A percentile compares a stretch with the other conserved stretches of the same genome.
phyloP scores from a whole-genome alignment of 2,329 filamentous ascomycete species.

The Orbilia brochopaga region DNA sequence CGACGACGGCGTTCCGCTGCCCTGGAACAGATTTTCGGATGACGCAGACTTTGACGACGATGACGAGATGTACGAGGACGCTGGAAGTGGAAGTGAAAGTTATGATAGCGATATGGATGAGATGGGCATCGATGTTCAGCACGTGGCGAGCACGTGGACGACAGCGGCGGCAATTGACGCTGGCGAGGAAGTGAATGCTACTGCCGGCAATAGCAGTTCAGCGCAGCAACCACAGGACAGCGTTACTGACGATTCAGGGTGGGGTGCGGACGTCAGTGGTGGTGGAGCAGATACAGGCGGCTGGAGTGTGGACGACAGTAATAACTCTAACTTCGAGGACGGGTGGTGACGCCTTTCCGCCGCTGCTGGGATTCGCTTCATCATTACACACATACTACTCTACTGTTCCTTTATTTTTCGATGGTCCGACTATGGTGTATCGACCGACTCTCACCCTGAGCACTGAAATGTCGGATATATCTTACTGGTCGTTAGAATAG shows the following conservation, averaged over 20 bases:
- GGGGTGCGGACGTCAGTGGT: no score
- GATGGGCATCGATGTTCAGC: background rate
- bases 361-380: no score
- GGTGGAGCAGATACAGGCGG: no score
- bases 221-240: background rate
- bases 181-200: background rate
- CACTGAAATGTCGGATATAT: no score
- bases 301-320: slow-evolving; percentile 7
- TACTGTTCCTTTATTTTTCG: no score
- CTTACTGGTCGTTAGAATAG: no score
- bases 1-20: slow-evolving; percentile 8
- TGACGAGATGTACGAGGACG: slow-evolving; percentile 25
- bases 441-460: no score
- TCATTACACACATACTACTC: no score
- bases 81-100: background rate
- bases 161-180: background rate
- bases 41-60: slow-evolving; percentile 22
- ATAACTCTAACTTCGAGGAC: slow-evolving; percentile 9
- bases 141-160: background rate
- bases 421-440: no score
- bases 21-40: slow-evolving; percentile 13
- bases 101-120: background rate
- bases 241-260: no score
- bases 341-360: no score
- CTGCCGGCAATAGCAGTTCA: background rate